phyloP scores from a whole-genome alignment of 441 rosid species.

The Cnidoscolus chayamansa region DNA sequence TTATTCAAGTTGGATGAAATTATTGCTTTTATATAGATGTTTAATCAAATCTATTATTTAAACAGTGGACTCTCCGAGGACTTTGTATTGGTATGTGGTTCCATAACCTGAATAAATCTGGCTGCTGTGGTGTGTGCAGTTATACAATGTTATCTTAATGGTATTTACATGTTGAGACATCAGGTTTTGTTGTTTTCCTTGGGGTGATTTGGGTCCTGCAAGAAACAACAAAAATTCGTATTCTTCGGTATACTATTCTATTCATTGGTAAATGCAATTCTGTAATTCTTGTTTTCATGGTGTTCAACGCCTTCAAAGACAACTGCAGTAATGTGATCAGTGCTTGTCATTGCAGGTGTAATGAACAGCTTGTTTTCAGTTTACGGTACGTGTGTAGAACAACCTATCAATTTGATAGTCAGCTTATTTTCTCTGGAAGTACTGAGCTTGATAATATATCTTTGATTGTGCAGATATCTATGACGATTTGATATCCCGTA shows the following conservation, averaged over 20 bases:
- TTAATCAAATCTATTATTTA: conserved; percentile 9
- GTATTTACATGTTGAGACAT: conserved; percentile 14
- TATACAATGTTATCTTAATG: background rate
- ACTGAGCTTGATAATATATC: conserved; percentile 8
- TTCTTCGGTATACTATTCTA: conserved; percentile 79
- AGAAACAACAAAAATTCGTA: conserved; percentile 60
- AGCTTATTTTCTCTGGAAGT: conserved; percentile 2
- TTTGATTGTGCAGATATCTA: conserved; percentile 55
- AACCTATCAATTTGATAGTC: background rate
- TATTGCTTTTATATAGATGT: background rate
- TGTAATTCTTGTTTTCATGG: background rate
- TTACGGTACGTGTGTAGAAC: conserved; percentile 50
- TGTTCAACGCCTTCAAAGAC: background rate
- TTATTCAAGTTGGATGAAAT: background rate
- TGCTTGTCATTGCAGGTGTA: conserved; percentile 56
- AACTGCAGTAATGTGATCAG: background rate
- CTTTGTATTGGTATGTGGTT: conserved; percentile 72
- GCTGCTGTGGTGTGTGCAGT: background rate
- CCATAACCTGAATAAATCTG: conserved; percentile 13
- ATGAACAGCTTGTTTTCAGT: conserved; percentile 96
- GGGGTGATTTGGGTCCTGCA: conserved; percentile 79
- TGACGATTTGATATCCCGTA: conserved; percentile 84
- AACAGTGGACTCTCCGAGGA: conserved; percentile 94
- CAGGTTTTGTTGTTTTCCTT: conserved; percentile 81
- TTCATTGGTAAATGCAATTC: conserved; percentile 60